Base-by-base conservation (phyloP, 768 basidiomycete species). In the Pulveroboletus ravenelii region DNA sequence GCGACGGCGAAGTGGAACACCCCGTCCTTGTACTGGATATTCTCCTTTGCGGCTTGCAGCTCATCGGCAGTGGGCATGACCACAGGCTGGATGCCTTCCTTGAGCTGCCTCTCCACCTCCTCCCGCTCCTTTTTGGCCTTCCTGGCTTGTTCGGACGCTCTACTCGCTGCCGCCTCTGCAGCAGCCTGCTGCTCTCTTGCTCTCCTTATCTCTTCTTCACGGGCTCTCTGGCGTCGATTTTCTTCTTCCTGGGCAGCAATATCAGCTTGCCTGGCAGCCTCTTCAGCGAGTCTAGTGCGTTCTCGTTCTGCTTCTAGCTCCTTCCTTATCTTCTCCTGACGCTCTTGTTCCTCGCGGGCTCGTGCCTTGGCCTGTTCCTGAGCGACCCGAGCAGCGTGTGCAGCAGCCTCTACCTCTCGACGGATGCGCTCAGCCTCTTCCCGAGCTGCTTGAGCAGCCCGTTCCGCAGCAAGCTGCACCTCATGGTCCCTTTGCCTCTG, bases 1-100 rank as follows among this genome's bases (percentile, higher is more conserved):
- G 64, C 64, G 2, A 69, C 43, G 8, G 66, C 66, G 20, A 64
- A 59, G 37, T 68, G 67, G 50, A 68, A 64, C 17, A 59, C 14
- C 0, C 64, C 61, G 15, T 71, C 63, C 43, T 53, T 55, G 52
- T 68, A 68, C 36, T 54, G 59, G 13, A 66, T 36, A 35, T 55
- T 64, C 15, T 47, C 35, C 43, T 65, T 68, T 14, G 61, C 57
- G 7, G 50, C 64, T 17, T 37, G 51, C 14, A 66, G 48, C 29
- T 70, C 68, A 15, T 46, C 52, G n/a, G 44, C 42, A 7, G 66
- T 63, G 32, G 68, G 69, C 58, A 55, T 60, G 35, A 66, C 56
- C 30, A 65, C 59, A 10, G 68, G 68, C 34, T 63, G 66, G 10
- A 63, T 60, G 4, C 64, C 68, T 31, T 62, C 52, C 45, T 47